These are phyloP conservation scores for Stevia rebaudiana DNA, from an alignment of 140 eudicot species.

Conservation along the genomic window DNA sequence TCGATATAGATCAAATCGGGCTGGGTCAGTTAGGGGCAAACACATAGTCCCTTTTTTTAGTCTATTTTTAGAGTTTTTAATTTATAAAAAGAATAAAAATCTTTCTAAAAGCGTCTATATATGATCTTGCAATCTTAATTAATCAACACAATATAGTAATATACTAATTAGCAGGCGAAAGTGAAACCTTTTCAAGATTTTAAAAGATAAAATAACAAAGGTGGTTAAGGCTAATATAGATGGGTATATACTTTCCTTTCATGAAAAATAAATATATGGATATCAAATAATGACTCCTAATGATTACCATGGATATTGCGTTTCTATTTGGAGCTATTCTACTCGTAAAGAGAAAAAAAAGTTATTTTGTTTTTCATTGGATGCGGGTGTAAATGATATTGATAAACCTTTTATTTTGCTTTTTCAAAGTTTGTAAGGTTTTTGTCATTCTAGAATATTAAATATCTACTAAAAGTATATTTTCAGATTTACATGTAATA, in stretches of 20 bases:
- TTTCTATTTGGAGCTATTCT: slow-evolving; percentile 20
- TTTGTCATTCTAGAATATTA: background rate
- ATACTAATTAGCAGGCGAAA: background rate
- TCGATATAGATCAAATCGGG: too few species aligned
- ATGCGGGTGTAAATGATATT: slow-evolving; percentile 4
- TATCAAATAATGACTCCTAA: slow-evolving; percentile 4
- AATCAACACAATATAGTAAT: too few species aligned
- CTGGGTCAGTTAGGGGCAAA: background rate
- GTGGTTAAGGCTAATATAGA: background rate
- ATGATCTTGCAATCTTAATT: background rate
- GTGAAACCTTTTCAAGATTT: background rate
- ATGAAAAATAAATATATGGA: background rate
- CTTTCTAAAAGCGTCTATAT: background rate
- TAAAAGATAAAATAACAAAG: background rate
- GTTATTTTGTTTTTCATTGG: slow-evolving; percentile 14
- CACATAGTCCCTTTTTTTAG: background rate
- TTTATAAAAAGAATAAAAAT: background rate
- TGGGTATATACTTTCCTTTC: background rate
- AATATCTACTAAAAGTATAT: background rate
- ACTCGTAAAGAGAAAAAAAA: slow-evolving; percentile 10
- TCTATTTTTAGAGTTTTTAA: background rate
- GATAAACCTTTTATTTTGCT: slow-evolving; percentile 18
- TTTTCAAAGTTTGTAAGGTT: background rate
- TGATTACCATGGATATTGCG: slow-evolving; percentile 20
- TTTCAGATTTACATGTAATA: too few species aligned